Evolutionary conservation across 768 basidiomycete genomes (phyloP).

Genomic region (Trametes cingulata): DNA sequence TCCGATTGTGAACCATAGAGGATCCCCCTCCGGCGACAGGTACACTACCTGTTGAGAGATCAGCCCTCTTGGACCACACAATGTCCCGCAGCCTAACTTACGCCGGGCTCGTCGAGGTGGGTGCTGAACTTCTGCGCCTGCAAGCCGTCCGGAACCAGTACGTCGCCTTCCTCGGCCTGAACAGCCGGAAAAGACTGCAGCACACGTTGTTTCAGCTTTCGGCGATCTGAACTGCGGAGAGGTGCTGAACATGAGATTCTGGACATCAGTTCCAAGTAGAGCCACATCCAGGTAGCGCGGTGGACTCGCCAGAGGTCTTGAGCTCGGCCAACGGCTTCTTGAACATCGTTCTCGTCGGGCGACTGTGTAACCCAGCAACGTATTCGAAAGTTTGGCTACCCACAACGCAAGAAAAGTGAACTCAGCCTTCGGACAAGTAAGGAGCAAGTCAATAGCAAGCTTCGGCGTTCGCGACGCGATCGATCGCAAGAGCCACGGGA

Average conservation of each 20-base stretch:
- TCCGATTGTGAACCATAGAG: slow-evolving; percentile 77
- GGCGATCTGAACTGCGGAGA: slow-evolving; percentile 69
- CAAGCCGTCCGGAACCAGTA: slow-evolving; percentile 74
- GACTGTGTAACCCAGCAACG: too few species aligned
- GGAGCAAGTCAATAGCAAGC: too few species aligned
- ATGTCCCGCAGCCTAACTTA: slow-evolving; percentile 34
- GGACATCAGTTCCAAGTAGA: background rate
- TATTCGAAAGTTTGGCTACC: too few species aligned
- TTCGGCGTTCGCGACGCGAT: too few species aligned
- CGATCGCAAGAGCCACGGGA: too few species aligned
- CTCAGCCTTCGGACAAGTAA: too few species aligned
- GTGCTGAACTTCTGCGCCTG: slow-evolving; percentile 67
- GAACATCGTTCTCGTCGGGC: slow-evolving; percentile 65
- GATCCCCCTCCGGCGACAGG: slow-evolving; percentile 63
- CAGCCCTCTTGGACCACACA: background rate
- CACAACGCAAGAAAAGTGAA: too few species aligned
- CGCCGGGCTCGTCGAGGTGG: slow-evolving; percentile 64
- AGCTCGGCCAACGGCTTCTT: slow-evolving; percentile 70
- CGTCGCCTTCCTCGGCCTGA: slow-evolving; percentile 59
- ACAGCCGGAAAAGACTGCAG: slow-evolving; percentile 46
- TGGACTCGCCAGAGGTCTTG: slow-evolving; percentile 59
- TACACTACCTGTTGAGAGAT: slow-evolving; percentile 54
- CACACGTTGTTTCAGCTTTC: slow-evolving; percentile 66
- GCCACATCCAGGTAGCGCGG: background rate
- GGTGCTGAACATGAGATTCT: slow-evolving; percentile 43